Conservation (phyloP, 1,139 yeast genomes). For the Lodderomyces oxycetoniae region DNA sequence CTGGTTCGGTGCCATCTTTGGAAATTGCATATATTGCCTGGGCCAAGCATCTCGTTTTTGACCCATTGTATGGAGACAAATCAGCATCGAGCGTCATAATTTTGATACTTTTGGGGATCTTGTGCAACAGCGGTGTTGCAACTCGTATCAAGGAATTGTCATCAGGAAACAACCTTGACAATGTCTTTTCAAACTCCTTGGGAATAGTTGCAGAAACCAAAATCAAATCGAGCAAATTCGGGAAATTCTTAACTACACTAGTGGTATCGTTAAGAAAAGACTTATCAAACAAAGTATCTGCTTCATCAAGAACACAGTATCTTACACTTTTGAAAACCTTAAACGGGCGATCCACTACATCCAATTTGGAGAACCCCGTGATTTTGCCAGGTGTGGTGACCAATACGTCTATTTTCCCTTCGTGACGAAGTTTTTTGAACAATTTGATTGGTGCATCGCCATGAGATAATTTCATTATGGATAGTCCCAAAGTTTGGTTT, state of each 20-base stretch:
- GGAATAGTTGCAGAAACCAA: slow-evolving; percentile 93
- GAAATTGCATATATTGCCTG: slow-evolving; percentile 85
- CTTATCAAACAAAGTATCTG: slow-evolving; percentile 85
- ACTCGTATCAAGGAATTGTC: slow-evolving; percentile 49
- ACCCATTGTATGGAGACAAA: slow-evolving; percentile 73
- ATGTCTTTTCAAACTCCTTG: slow-evolving; percentile 60
- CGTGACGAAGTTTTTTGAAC: slow-evolving; percentile 34
- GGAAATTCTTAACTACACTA: slow-evolving; percentile 47
- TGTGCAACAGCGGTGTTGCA: slow-evolving; percentile 78
- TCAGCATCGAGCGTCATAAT: slow-evolving; percentile 73
- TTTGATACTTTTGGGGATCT: slow-evolving; percentile 69
- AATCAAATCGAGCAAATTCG: slow-evolving; percentile 56
- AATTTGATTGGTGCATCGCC: slow-evolving; percentile 48
- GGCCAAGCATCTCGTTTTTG: slow-evolving; percentile 77
- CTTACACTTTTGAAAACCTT: slow-evolving; percentile 43
- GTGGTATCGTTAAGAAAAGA: slow-evolving; percentile 74
- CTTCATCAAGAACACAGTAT: slow-evolving; percentile 84
- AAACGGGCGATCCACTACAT: slow-evolving; percentile 45
- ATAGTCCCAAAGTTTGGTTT: slow-evolving; percentile 33
- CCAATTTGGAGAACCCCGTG: slow-evolving; percentile 40
- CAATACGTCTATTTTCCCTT: slow-evolving; percentile 64
- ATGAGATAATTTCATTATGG: slow-evolving; percentile 54
- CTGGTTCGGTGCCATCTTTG: slow-evolving; percentile 77
- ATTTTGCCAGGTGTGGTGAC: slow-evolving; percentile 81
- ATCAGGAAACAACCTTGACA: slow-evolving; percentile 60